phyloP scores from a whole-genome alignment of 1,284 basidiomycete species.

The Sporisorium reilianum region DNA sequence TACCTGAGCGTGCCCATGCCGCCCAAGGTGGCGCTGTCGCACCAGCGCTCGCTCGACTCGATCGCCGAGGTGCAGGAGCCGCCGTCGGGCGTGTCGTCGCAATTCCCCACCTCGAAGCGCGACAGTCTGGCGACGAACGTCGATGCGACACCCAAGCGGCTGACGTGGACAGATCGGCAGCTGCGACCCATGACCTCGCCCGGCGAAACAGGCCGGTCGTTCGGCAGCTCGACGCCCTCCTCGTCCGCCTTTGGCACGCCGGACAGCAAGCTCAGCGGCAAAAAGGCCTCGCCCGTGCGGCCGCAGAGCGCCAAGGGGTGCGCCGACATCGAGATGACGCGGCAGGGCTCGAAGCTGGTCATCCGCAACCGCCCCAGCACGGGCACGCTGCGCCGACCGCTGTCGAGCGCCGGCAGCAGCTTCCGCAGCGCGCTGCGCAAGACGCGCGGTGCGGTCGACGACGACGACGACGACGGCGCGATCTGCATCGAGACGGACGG shows the following conservation, averaged over 20 bases:
- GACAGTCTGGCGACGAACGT: not conserved
- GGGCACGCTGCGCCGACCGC: conserved; percentile 14
- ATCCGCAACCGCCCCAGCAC: conserved; percentile 25
- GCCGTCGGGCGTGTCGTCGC: not conserved
- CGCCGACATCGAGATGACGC: conserved; percentile 34
- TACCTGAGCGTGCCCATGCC: not conserved
- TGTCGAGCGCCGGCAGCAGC: conserved; percentile 20
- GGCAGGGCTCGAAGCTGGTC: conserved; percentile 24
- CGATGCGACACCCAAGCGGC: conserved; percentile 4
- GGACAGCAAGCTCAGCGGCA: not conserved
- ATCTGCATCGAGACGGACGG: conserved; percentile 42
- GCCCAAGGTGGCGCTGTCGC: not conserved
- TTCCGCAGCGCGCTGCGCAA: conserved; percentile 19
- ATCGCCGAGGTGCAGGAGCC: conserved; percentile 41
- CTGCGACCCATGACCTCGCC: conserved; percentile 14
- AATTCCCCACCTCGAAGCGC: not conserved
- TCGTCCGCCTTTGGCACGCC: not conserved
- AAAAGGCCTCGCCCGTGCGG: conserved; percentile 2
- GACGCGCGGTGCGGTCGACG: not conserved
- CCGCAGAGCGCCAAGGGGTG: conserved; percentile 22
- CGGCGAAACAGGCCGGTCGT: not conserved
- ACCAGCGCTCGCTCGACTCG: conserved; percentile 31
- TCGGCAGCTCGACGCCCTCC: not conserved
- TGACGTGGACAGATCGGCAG: conserved; percentile 14
- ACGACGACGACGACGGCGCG: conserved; percentile 4